A percentile compares a stretch with the other conserved stretches of the same genome.
These are phyloP conservation scores for Coelastrella sp. DNA, from an alignment of 139 green algal genomes.

Conservation along the genomic window DNA sequence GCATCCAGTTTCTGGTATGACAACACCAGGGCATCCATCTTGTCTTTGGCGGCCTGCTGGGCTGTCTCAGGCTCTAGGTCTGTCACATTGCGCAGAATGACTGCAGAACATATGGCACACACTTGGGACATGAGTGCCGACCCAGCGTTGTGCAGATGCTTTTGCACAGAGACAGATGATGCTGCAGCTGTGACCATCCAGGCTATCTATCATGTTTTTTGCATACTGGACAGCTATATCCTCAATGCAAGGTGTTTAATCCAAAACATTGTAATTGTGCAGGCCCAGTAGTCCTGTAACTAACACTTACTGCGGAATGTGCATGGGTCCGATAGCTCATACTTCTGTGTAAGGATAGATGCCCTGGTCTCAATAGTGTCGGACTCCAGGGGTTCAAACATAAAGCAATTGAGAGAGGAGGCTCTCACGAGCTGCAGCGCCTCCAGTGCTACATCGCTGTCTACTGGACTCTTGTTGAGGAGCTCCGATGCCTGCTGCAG, in stretches of 20 bases:
- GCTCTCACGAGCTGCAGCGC: slow-evolving; percentile 43
- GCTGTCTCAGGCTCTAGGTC: slow-evolving; percentile 9
- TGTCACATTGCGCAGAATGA: slow-evolving; percentile 45
- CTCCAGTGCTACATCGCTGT: background rate
- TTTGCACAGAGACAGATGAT: background rate
- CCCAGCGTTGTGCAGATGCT: background rate
- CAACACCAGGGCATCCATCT: slow-evolving; percentile 45
- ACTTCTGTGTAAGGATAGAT: slow-evolving; percentile 40
- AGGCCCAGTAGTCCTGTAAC: no score
- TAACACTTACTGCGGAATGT: slow-evolving; percentile 43
- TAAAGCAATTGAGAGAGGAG: slow-evolving; percentile 54
- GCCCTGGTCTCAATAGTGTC: slow-evolving; percentile 52
- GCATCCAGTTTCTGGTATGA: slow-evolving; percentile 53
- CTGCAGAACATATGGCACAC: background rate
- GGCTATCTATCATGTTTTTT: background rate
- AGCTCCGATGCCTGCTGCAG: slow-evolving; percentile 21
- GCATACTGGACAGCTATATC: background rate
- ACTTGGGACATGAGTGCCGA: background rate
- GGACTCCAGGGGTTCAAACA: slow-evolving; percentile 41
- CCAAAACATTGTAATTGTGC: no score
- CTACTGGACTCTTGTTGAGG: background rate
- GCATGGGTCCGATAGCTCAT: slow-evolving; percentile 51
- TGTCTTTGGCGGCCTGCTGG: slow-evolving; percentile 13
- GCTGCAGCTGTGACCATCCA: background rate
- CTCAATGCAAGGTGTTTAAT: no score